phyloP scores from a whole-genome alignment of 768 basidiomycete species.

The Kwoniella sp. region DNA sequence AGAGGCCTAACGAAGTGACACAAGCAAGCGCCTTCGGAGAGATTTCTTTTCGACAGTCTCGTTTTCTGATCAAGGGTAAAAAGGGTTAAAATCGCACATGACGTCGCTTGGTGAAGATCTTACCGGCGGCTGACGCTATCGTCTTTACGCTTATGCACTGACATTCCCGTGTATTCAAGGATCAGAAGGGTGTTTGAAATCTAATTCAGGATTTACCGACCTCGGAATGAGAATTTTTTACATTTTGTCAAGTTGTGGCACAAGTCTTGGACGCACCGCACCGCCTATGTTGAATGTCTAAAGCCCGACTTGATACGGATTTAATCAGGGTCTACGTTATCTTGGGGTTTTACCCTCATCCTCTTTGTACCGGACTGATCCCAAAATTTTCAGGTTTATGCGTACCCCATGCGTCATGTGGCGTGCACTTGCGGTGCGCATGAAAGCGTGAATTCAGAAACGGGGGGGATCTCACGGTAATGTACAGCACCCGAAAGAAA shows the following conservation, averaged over 20 bases:
- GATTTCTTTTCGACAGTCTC: not conserved
- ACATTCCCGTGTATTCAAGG: not conserved
- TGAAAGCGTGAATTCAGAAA: conserved; percentile 5
- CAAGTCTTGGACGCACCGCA: no score
- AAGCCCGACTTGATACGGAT: not conserved
- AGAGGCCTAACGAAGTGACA: no score
- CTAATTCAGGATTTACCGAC: conserved; percentile 3
- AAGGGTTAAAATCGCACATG: not conserved
- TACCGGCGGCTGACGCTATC: not conserved
- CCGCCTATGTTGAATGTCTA: no score
- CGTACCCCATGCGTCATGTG: conserved; percentile 4
- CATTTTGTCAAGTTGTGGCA: no score
- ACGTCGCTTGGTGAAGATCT: not conserved
- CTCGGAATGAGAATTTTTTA: not conserved
- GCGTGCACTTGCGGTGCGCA: conserved; percentile 1
- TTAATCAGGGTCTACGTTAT: not conserved
- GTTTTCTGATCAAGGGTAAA: not conserved
- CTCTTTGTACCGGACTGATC: not conserved
- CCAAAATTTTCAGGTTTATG: conserved; percentile 1
- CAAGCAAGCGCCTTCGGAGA: not conserved
- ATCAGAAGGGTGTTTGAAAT: not conserved
- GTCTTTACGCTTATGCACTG: no score
- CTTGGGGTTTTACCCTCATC: not conserved
- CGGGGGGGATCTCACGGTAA: not conserved
- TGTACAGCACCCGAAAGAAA: no score